Conservation (phyloP, 768 basidiomycete species). For the Tephrocybe sp. region DNA sequence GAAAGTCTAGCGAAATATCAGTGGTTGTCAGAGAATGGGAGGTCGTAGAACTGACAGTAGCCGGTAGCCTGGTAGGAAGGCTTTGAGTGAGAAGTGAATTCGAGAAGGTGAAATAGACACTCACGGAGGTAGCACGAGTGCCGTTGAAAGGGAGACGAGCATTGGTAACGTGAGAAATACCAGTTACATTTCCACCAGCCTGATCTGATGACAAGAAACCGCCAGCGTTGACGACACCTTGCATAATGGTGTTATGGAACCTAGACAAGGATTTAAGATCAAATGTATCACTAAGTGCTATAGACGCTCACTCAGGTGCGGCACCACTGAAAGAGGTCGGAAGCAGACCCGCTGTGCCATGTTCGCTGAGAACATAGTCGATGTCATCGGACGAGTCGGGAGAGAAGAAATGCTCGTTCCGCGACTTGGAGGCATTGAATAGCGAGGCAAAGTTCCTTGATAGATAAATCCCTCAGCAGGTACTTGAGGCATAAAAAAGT, state of each 20-base stretch:
- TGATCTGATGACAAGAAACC: not conserved
- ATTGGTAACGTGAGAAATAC: constrained; percentile 2
- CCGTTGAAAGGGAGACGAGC: not conserved
- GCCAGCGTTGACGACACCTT: not conserved
- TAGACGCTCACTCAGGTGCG: too few species aligned
- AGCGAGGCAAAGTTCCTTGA: constrained; percentile 1
- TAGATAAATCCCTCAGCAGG: not conserved
- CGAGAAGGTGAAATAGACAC: not conserved
- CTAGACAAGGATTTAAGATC: too few species aligned
- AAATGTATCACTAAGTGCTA: too few species aligned
- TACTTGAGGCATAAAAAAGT: not conserved
- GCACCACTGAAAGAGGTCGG: not conserved
- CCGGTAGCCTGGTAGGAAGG: not conserved
- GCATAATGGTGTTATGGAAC: too few species aligned
- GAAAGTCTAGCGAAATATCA: not conserved
- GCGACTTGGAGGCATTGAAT: not conserved
- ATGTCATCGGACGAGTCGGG: not conserved
- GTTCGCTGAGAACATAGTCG: not conserved
- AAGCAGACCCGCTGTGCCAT: too few species aligned
- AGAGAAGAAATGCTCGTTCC: constrained; percentile 2
- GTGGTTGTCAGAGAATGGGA: not conserved
- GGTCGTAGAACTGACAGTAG: not conserved
- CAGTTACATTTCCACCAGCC: not conserved
- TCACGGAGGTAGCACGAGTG: constrained; percentile 1
- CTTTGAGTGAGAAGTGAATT: not conserved